phyloP scores from a whole-genome alignment of 2,329 filamentous ascomycete species.

The Aspergillus japonicus region DNA sequence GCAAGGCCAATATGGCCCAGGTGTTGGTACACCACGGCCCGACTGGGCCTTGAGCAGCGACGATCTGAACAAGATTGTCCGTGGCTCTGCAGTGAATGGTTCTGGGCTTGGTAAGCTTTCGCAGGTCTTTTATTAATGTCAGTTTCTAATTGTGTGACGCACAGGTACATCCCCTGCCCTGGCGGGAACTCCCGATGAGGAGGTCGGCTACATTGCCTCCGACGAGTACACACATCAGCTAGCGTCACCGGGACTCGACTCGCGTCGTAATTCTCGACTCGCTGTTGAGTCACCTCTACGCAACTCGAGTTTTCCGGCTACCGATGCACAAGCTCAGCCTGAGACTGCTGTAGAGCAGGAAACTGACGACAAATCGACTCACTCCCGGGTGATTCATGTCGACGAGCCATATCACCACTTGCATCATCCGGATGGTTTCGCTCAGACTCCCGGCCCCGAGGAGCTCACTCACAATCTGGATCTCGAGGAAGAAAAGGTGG shows the following conservation, averaged over 20 bases:
- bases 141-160: slow-evolving; percentile 11
- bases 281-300: slow-evolving; percentile 53
- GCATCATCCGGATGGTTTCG: slow-evolving; percentile 50
- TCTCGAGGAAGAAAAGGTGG: slow-evolving; percentile 58
- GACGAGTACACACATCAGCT: slow-evolving; percentile 81
- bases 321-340: slow-evolving; percentile 44
- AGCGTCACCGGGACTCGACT: slow-evolving; percentile 58
- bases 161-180: slow-evolving; percentile 64
- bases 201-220: slow-evolving; percentile 82
- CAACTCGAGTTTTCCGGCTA: slow-evolving; percentile 50
- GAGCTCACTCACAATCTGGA: slow-evolving; percentile 47
- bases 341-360: slow-evolving; percentile 1
- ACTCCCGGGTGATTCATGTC: slow-evolving; percentile 66
- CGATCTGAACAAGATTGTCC: slow-evolving; percentile 86
- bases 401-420: slow-evolving; percentile 59
- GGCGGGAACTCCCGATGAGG: slow-evolving; percentile 78
- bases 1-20: slow-evolving; percentile 61
- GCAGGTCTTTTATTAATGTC: background rate
- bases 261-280: slow-evolving; percentile 45
- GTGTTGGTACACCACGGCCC: slow-evolving; percentile 58
- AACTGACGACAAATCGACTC: slow-evolving; percentile 15
- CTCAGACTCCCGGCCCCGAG: slow-evolving; percentile 50
- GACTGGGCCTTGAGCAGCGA: slow-evolving; percentile 87
- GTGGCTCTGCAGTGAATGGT: slow-evolving; percentile 59
- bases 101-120: slow-evolving; percentile 52